phyloP scores from a whole-genome alignment of 257 asterid genomes.

The Capsicum rhomboideum region DNA sequence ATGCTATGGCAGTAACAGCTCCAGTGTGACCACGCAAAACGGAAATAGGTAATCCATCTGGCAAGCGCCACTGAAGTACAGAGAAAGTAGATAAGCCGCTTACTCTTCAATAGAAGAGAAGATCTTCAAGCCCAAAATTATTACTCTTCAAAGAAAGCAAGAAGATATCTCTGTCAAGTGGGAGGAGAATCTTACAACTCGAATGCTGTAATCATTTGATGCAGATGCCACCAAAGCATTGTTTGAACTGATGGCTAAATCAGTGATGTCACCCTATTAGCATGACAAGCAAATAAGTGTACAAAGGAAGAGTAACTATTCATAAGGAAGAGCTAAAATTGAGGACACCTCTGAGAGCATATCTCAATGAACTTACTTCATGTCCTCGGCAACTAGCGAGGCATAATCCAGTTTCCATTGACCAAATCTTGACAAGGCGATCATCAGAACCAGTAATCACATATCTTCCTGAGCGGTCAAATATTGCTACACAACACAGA shows the following conservation, averaged over 20 bases:
- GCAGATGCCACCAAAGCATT: slow-evolving; percentile 88
- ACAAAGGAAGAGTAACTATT: not conserved
- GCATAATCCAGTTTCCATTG: slow-evolving; percentile 98
- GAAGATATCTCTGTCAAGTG: slow-evolving; percentile 10
- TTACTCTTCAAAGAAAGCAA: slow-evolving; percentile 17
- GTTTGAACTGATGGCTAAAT: slow-evolving; percentile 86
- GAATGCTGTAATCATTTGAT: slow-evolving; percentile 89
- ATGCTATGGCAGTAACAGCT: slow-evolving; percentile 94
- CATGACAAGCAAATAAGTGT: not conserved
- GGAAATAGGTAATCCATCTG: slow-evolving; percentile 86
- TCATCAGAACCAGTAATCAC: slow-evolving; percentile 98
- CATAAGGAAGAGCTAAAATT: not conserved
- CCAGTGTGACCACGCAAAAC: slow-evolving; percentile 95
- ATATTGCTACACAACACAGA: slow-evolving; percentile 59
- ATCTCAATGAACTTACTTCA: slow-evolving; percentile 50
- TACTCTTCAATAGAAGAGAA: not conserved
- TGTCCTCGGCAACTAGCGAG: slow-evolving; percentile 97
- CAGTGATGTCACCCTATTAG: slow-evolving; percentile 88
- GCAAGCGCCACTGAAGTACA: slow-evolving; percentile 84
- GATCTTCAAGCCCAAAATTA: slow-evolving; percentile 1
- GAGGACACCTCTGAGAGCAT: not conserved
- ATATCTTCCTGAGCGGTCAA: slow-evolving; percentile 90
- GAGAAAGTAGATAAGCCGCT: slow-evolving; percentile 6
- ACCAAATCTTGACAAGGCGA: slow-evolving; percentile 97
- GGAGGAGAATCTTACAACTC: slow-evolving; percentile 69